A percentile compares a stretch with the other conserved stretches of the same genome.
phyloP scores from a whole-genome alignment of 2,329 filamentous ascomycete species.

The Epichloe glyceriae region DNA sequence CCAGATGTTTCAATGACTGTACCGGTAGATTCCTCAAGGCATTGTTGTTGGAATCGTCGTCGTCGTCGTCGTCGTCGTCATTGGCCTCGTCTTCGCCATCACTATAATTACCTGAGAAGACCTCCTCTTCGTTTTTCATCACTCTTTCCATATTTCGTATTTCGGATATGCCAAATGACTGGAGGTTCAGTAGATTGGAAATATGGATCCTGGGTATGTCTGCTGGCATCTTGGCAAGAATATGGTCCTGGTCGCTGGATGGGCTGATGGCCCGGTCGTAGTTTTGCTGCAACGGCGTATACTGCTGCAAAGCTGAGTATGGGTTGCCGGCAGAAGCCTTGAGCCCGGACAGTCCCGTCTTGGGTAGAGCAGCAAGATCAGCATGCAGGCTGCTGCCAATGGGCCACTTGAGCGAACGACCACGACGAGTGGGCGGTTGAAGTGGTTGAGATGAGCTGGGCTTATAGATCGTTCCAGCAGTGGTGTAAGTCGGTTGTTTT shows the following conservation, averaged over 20 bases:
- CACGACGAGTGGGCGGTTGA: slow-evolving; percentile 38
- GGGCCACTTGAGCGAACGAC: slow-evolving; percentile 31
- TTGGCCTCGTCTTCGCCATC: slow-evolving; percentile 14
- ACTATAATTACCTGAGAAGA: slow-evolving; percentile 8
- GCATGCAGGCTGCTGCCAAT: slow-evolving; percentile 12
- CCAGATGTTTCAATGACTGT: slow-evolving; percentile 39
- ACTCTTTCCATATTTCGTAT: slow-evolving; percentile 7
- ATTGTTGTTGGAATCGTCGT: slow-evolving; percentile 16
- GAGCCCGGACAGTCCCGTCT: slow-evolving; percentile 21
- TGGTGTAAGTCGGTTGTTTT: slow-evolving; percentile 36
- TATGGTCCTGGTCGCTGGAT: slow-evolving; percentile 13
- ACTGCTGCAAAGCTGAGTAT: slow-evolving; percentile 22
- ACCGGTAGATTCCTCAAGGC: slow-evolving; percentile 27
- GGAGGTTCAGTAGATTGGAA: slow-evolving; percentile 11
- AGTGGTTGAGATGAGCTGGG: slow-evolving; percentile 32
- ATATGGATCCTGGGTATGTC: slow-evolving; percentile 14
- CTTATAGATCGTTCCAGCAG: slow-evolving; percentile 43
- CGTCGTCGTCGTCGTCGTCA: slow-evolving; percentile 11
- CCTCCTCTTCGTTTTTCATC: slow-evolving; percentile 9
- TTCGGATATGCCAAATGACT: slow-evolving; percentile 7
- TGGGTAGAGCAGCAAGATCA: slow-evolving; percentile 24
- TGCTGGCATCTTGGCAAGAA: slow-evolving; percentile 14
- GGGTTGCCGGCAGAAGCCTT: slow-evolving; percentile 10
- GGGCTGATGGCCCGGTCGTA: slow-evolving; percentile 38
- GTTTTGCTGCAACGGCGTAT: slow-evolving; percentile 41